These are phyloP conservation scores for Agrocybe chaxingu DNA, from an alignment of 768 basidiomycete genomes.

Conservation along the genomic window DNA sequence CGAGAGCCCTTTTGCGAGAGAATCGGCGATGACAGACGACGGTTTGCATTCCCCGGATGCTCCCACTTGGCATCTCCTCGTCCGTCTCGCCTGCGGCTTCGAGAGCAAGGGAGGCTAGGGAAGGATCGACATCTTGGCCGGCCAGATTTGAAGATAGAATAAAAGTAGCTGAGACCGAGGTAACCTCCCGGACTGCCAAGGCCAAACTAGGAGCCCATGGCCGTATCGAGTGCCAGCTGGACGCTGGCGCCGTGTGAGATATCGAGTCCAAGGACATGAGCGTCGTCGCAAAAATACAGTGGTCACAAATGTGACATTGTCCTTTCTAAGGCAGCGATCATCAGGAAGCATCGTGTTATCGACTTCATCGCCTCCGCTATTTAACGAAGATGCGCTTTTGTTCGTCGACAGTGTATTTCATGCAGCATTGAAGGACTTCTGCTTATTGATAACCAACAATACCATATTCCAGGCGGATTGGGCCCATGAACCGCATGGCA, in stretches of 20 bases:
- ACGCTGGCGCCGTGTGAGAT: slow-evolving; percentile 14
- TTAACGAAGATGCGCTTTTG: background rate
- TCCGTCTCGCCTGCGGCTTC: slow-evolving; percentile 25
- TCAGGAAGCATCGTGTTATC: no score
- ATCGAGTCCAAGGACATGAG: background rate
- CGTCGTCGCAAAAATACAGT: background rate
- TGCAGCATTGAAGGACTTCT: no score
- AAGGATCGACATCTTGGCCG: slow-evolving; percentile 33
- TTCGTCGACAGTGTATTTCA: background rate
- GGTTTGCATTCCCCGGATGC: slow-evolving; percentile 10
- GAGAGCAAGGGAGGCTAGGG: slow-evolving; percentile 38
- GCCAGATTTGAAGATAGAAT: slow-evolving; percentile 54
- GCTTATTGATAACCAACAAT: no score
- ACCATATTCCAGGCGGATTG: no score
- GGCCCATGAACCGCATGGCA: no score
- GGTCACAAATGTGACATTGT: no score
- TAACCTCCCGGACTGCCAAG: slow-evolving; percentile 73
- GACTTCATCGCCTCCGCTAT: no score
- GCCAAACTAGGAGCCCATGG: slow-evolving; percentile 75
- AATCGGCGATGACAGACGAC: slow-evolving; percentile 54
- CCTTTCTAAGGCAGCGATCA: no score
- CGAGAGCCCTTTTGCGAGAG: slow-evolving; percentile 69
- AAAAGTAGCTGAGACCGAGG: slow-evolving; percentile 83
- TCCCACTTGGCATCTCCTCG: slow-evolving; percentile 10
- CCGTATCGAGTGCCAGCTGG: slow-evolving; percentile 66